These are phyloP conservation scores for Cystofilobasidium bisporidii DNA, from an alignment of 768 basidiomycete genomes.

Conservation along the genomic window DNA sequence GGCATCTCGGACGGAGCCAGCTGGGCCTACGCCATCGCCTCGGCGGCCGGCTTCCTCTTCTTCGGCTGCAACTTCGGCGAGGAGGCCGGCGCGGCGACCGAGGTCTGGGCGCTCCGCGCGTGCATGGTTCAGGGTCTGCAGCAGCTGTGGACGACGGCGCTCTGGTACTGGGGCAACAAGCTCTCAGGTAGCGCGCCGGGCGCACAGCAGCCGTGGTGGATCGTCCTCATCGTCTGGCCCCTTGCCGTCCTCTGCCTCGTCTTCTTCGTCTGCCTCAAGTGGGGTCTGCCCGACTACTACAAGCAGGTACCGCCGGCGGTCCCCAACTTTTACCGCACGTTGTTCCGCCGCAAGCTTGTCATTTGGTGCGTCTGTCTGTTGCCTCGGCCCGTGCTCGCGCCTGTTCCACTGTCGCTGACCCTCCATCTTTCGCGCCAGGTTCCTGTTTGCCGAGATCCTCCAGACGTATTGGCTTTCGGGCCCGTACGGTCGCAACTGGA, in stretches of 20 bases:
- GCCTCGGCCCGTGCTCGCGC: background rate
- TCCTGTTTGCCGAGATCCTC: constrained; percentile 80
- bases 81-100: constrained; percentile 93
- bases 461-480: constrained; percentile 71
- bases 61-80: constrained; percentile 96
- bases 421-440: constrained; percentile 43
- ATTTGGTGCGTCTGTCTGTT: constrained; percentile 50
- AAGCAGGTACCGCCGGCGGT: constrained; percentile 89
- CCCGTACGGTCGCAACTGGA: constrained; percentile 88
- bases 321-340: constrained; percentile 77
- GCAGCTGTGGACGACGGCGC: constrained; percentile 86
- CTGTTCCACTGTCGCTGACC: background rate
- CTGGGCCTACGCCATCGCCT: constrained; percentile 79
- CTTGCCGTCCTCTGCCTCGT: constrained; percentile 61
- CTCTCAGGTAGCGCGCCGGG: constrained; percentile 49
- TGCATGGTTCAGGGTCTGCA: constrained; percentile 91
- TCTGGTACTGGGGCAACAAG: constrained; percentile 92
- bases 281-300: constrained; percentile 85
- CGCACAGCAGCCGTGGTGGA: constrained; percentile 59
- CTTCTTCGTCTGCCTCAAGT: constrained; percentile 74
- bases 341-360: constrained; percentile 83
- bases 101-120: constrained; percentile 83
- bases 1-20: constrained; percentile 64
- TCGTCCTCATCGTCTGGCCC: constrained; percentile 72
- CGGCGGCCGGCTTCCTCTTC: constrained; percentile 85